Percentiles rank a stretch among this genome's conserved stretches.
Evolutionary conservation across 2,329 filamentous ascomycete species (phyloP).

Genomic region (Apiospora arundinis): DNA sequence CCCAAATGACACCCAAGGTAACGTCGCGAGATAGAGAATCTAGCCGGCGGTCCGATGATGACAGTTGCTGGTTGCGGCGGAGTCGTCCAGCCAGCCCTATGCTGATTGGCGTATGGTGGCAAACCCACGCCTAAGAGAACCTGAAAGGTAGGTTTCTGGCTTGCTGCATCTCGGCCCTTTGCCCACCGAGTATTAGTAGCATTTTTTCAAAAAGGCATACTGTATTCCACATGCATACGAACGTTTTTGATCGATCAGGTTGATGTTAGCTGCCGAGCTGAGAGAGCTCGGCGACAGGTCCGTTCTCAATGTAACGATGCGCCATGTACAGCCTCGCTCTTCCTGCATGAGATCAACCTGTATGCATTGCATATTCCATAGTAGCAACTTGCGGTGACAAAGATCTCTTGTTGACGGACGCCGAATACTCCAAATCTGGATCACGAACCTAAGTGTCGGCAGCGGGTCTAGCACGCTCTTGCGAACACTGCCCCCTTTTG

Average conservation of each 20-base stretch:
- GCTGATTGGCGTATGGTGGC: constrained; percentile 8
- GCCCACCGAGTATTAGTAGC: neutral
- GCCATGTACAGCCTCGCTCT: constrained; percentile 13
- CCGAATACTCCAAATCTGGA: constrained; percentile 1
- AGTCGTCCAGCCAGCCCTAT: constrained; percentile 3
- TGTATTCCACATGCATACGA: constrained; percentile 10
- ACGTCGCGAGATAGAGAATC: constrained; percentile 16
- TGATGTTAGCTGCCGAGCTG: constrained; percentile 11
- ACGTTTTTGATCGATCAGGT: neutral
- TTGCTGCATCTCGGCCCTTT: constrained; percentile 4
- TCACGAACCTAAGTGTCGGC: constrained; percentile 7
- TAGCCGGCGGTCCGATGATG: constrained; percentile 16
- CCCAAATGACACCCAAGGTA: neutral
- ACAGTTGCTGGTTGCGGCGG: neutral
- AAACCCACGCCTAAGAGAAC: neutral
- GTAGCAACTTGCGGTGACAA: constrained; percentile 11
- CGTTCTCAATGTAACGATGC: constrained; percentile 8
- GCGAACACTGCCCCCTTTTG: constrained; percentile 1
- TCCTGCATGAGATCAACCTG: constrained; percentile 10
- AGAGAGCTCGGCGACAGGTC: constrained; percentile 2
- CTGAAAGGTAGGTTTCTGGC: neutral
- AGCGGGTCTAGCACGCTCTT: neutral
- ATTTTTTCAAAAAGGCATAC: neutral
- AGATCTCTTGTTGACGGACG: neutral
- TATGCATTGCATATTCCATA: constrained; percentile 15